Evolutionary conservation across 148 eudicot genomes (phyloP).

Genomic region (Camellia lanceoleosa): DNA sequence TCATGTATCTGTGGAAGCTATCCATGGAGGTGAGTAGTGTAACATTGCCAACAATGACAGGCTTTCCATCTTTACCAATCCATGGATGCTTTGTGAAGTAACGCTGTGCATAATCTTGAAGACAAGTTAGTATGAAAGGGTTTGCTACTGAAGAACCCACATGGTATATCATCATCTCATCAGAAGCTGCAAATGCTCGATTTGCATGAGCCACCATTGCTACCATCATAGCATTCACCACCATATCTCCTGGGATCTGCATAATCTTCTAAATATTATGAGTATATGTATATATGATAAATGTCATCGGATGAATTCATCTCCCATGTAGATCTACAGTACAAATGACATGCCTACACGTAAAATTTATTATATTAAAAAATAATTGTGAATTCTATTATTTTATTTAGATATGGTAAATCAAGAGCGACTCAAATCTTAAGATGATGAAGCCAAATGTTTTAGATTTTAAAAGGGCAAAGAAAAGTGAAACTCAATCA

Average conservation of each 20-base stretch:
- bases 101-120: conserved; percentile 28
- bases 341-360: too few relatives aligned
- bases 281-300: background rate
- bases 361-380: too few relatives aligned
- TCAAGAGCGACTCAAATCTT: too few relatives aligned
- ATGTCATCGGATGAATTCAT: background rate
- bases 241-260: conserved; percentile 59
- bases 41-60: conserved; percentile 41
- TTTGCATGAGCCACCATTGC: conserved; percentile 44
- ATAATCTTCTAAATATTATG: background rate
- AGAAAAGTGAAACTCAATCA: too few relatives aligned
- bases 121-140: conserved; percentile 23
- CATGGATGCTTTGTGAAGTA: conserved; percentile 49
- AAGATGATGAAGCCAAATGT: too few relatives aligned
- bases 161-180: conserved; percentile 23
- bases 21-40: conserved; percentile 36
- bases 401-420: too few relatives aligned
- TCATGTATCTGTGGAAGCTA: conserved; percentile 50
- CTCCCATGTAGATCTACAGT: too few relatives aligned
- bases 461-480: too few relatives aligned
- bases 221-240: conserved; percentile 46
- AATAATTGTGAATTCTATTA: too few relatives aligned
- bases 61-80: conserved; percentile 47
- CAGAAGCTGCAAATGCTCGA: background rate
- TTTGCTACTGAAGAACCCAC: conserved; percentile 52